Percentiles rank a stretch among this genome's conserved stretches.
phyloP scores from a whole-genome alignment of 2,329 filamentous ascomycete genomes.

The Neurospora sp. region DNA sequence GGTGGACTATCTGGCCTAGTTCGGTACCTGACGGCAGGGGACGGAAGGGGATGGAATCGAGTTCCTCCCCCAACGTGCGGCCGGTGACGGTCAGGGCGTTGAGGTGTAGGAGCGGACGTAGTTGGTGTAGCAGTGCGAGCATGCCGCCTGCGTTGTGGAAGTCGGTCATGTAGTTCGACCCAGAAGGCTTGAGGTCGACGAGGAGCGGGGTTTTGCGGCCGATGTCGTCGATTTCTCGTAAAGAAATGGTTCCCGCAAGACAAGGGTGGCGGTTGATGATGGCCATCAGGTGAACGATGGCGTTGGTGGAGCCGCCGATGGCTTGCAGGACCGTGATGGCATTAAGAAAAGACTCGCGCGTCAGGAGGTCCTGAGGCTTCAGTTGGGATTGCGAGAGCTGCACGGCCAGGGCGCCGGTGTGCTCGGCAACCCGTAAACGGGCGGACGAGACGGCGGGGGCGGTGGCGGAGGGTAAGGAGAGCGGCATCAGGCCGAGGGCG shows the following conservation, averaged over 20 bases:
- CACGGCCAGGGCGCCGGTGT: slow-evolving; percentile 60
- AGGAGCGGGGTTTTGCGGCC: slow-evolving; percentile 70
- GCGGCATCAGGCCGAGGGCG: slow-evolving; percentile 70
- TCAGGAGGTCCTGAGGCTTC: slow-evolving; percentile 59
- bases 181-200: slow-evolving; percentile 76
- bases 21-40: slow-evolving; percentile 24
- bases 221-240: slow-evolving; percentile 67
- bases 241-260: slow-evolving; percentile 51
- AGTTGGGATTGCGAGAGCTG: slow-evolving; percentile 48
- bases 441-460: slow-evolving; percentile 69
- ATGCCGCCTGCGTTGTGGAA: slow-evolving; percentile 84
- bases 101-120: slow-evolving; percentile 69
- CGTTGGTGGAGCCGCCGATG: slow-evolving; percentile 77
- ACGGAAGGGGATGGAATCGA: slow-evolving; percentile 58
- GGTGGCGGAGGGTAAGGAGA: slow-evolving; percentile 54
- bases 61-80: slow-evolving; percentile 69
- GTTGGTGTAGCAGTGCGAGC: slow-evolving; percentile 66
- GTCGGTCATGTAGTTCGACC: slow-evolving; percentile 82
- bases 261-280: slow-evolving; percentile 66
- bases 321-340: slow-evolving; percentile 81
- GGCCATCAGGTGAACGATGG: slow-evolving; percentile 75
- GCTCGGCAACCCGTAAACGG: slow-evolving; percentile 71
- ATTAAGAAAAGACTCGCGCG: slow-evolving; percentile 70
- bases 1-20: slow-evolving; percentile 45
- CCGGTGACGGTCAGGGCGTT: slow-evolving; percentile 75